Percentiles rank a stretch among this genome's conserved stretches.
phyloP scores from a whole-genome alignment of 345 rosid species.

The Alliaria petiolata region DNA sequence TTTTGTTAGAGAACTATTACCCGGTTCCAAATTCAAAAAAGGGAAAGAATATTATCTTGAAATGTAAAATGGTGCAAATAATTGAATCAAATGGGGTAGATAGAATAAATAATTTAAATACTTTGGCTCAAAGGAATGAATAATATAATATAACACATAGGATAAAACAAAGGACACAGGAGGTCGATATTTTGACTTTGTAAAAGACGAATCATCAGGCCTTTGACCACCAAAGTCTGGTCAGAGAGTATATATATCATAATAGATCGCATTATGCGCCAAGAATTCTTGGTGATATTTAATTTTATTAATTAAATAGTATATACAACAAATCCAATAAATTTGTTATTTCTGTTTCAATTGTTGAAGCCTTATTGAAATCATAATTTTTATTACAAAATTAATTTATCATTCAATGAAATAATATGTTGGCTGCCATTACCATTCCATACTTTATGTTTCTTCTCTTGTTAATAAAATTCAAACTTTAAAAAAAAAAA shows the following conservation, averaged over 20 bases:
- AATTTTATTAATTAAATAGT: background rate
- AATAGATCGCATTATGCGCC: background rate
- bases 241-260: constrained; percentile 19
- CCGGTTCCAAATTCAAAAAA: background rate
- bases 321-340: too few relatives aligned
- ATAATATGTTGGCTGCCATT: too few relatives aligned
- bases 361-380: too few relatives aligned
- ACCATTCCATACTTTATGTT: too few relatives aligned
- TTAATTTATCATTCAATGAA: too few relatives aligned
- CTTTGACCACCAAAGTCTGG: constrained; percentile 21
- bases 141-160: background rate
- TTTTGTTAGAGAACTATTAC: background rate
- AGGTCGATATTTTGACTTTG: constrained; percentile 21
- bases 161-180: background rate
- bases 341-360: too few relatives aligned
- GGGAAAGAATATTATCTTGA: constrained; percentile 4
- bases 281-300: background rate
- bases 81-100: constrained; percentile 11
- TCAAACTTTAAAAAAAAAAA: too few relatives aligned
- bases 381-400: too few relatives aligned
- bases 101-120: background rate
- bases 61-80: constrained; percentile 17
- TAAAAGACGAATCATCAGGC: constrained; percentile 17
- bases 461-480: too few relatives aligned
- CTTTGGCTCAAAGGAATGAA: background rate